Evolutionary conservation across 768 basidiomycete species (phyloP).

Genomic region (Mycena chlorophos): DNA sequence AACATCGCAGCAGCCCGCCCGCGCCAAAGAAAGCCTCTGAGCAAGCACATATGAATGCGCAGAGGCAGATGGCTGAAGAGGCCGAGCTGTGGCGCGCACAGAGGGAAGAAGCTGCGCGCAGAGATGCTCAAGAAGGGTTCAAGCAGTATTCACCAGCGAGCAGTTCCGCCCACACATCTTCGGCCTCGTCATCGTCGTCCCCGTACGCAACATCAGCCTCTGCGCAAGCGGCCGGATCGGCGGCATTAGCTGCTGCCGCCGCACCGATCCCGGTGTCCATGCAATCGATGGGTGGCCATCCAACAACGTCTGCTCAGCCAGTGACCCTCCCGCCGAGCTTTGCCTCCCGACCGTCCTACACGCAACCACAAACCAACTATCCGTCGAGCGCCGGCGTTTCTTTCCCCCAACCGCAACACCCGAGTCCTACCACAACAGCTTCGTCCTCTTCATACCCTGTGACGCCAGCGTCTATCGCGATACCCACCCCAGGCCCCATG

Average conservation of each 20-base stretch:
- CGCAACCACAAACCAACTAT: not conserved
- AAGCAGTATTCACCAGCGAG: not conserved
- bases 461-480: not conserved
- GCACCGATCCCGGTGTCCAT: slow-evolving; percentile 3
- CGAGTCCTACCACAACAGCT: not conserved
- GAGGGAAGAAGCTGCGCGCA: not conserved
- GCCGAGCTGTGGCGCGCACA: not conserved
- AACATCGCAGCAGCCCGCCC: not conserved
- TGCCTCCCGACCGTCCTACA: not conserved
- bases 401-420: not conserved
- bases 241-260: not conserved
- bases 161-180: not conserved
- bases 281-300: not conserved
- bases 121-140: not conserved
- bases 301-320: not conserved
- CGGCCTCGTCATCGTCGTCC: not conserved
- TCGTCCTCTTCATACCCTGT: not conserved
- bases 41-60: not conserved
- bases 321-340: slow-evolving; percentile 1
- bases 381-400: slow-evolving; percentile 11
- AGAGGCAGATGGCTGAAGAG: not conserved
- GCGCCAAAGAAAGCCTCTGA: not conserved
- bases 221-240: not conserved
- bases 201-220: not conserved
- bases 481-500: slow-evolving; percentile 6